Conservation (phyloP, 2,329 filamentous ascomycete genomes). For the Diaporthe vexans region DNA sequence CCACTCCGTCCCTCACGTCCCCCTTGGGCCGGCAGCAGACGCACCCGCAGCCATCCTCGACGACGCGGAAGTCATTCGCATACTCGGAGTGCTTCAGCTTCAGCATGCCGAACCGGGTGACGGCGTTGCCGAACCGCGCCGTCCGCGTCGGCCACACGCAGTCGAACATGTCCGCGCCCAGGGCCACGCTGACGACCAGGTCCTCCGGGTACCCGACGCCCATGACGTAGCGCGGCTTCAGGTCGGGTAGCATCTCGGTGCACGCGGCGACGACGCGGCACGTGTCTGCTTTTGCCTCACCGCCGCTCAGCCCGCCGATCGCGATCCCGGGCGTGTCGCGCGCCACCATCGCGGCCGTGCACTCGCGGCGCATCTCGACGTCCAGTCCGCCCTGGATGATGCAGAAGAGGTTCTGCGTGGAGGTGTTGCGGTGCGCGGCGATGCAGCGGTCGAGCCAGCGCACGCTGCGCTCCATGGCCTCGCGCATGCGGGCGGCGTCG, state of each 20-base stretch:
- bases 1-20: slow-evolving; percentile 60
- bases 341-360: slow-evolving; percentile 88
- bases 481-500: slow-evolving; percentile 87
- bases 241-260: slow-evolving; percentile 84
- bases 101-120: slow-evolving; percentile 84
- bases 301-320: slow-evolving; percentile 93
- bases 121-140: slow-evolving; percentile 94
- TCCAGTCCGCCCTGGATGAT: slow-evolving; percentile 98
- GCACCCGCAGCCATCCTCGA: slow-evolving; percentile 88
- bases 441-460: slow-evolving; percentile 98
- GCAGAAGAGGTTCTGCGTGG: slow-evolving; percentile 93
- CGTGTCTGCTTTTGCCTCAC: slow-evolving; percentile 93
- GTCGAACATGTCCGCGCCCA: slow-evolving; percentile 99
- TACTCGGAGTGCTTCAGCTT: slow-evolving; percentile 85
- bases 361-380: slow-evolving; percentile 85
- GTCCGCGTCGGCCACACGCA: slow-evolving; percentile 99
- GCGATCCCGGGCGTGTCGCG: slow-evolving; percentile 96
- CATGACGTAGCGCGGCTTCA: slow-evolving; percentile 99
- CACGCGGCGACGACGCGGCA: slow-evolving; percentile 92
- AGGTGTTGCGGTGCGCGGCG: slow-evolving; percentile 85
- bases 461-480: slow-evolving; percentile 94
- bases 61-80: slow-evolving; percentile 83
- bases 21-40: slow-evolving; percentile 77
- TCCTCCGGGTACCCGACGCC: slow-evolving; percentile 98
- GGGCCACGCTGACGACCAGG: slow-evolving; percentile 89